Base-by-base conservation (phyloP, 1,284 basidiomycete genomes). In the Mycena citricolor region DNA sequence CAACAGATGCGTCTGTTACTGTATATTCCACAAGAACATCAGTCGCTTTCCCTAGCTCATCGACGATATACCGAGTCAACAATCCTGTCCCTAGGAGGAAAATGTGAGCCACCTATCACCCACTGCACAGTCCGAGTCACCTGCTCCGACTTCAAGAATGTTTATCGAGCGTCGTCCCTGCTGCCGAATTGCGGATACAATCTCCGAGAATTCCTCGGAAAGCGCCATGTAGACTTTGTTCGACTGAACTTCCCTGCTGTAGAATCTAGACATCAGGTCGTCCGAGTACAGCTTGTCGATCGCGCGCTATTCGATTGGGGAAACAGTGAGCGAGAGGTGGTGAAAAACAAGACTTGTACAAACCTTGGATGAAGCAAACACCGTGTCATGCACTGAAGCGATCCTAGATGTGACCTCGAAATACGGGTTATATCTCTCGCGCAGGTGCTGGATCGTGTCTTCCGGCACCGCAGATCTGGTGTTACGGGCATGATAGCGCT, bases 71-170 rank as follows among this genome's bases (percentile, higher is more conserved):
- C 13, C 11, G 5, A n/a, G 43, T 45, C 24, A 45, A 39, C 5
- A 39, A 16, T n/a, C 43, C 43, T 5, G 43, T 39, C 6, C 43
- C 43, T 45, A 8, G 25, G 2, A 11, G 0, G n/a, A 17, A 4
- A 16, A n/a, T 20, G 26, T 22, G 8, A 24, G 4, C 16, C 13
- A 19, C 5, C 25, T 2, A 44, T 4, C 11, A 32, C 39, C 14
- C 8, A 13, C 20, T 13, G 37, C 30, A 30, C 26, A 17, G 6
- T n/a, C 25, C 8, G 25, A 24, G 11, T 22, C 26, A 34, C 49
- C 49, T 16, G 49, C 49, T 8, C 49, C 49, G 20, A 51, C 44
- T 36, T 51, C 49, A 19, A 51, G 24, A 5, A 51, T 37, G 25
- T 28, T 43, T 34, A 51, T 36, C 4, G 17, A 17, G 10, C 24